Conservation (phyloP, 169 alveolate species). For the Amoebophrya sp. region DNA sequence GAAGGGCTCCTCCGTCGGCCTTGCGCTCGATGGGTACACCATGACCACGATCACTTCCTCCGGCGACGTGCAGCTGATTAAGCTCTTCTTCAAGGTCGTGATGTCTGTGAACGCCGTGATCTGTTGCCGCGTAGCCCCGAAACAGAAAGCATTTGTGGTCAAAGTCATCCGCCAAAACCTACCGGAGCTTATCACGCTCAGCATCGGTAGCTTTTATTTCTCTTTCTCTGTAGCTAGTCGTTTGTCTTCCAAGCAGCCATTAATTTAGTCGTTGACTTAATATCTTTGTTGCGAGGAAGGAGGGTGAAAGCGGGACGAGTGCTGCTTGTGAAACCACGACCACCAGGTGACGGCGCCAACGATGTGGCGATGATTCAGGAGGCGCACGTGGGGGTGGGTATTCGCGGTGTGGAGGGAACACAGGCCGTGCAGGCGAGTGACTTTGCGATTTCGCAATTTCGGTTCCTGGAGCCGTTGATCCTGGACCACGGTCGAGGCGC, state of each 20-base stretch:
- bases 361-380: slow-evolving; percentile 92
- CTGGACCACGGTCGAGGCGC: slow-evolving; percentile 61
- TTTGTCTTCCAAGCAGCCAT: not conserved
- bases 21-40: not conserved
- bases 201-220: slow-evolving; percentile 17
- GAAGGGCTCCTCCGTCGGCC: not conserved
- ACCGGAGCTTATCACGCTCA: slow-evolving; percentile 29
- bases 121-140: slow-evolving; percentile 93
- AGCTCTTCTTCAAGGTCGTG: not conserved
- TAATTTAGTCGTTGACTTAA: not conserved
- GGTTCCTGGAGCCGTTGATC: slow-evolving; percentile 52
- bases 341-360: slow-evolving; percentile 99
- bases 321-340: too few relatives aligned
- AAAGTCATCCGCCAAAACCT: slow-evolving; percentile 15
- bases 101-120: slow-evolving; percentile 46
- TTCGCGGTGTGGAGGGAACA: slow-evolving; percentile 86
- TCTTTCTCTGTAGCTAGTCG: too few relatives aligned
- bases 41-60: not conserved
- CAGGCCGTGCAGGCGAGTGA: slow-evolving; percentile 68
- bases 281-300: too few relatives aligned
- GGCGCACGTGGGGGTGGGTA: slow-evolving; percentile 96
- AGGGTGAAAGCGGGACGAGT: too few relatives aligned
- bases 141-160: slow-evolving; percentile 88
- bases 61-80: not conserved
- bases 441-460: slow-evolving; percentile 55